These are phyloP conservation scores for Stagonosporopsis tanaceti DNA, from an alignment of 2,329 filamentous ascomycete species.

Conservation along the genomic window DNA sequence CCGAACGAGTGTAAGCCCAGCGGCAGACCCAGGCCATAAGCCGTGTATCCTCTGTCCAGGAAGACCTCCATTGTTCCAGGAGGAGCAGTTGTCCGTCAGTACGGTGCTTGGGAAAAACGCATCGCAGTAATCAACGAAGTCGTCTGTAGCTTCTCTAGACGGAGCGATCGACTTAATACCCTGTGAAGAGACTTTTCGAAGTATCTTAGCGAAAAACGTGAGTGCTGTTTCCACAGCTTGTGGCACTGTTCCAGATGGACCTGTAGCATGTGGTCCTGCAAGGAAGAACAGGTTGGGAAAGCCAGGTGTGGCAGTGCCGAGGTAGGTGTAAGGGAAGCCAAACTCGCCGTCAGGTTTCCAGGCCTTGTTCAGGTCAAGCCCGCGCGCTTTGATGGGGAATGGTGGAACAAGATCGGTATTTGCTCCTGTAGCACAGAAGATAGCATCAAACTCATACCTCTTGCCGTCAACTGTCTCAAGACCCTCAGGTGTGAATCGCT, in stretches of 20 bases:
- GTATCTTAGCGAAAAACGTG: slow-evolving; percentile 70
- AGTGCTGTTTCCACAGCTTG: slow-evolving; percentile 72
- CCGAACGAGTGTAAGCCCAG: slow-evolving; percentile 67
- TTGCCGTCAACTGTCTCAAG: slow-evolving; percentile 51
- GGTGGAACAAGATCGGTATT: slow-evolving; percentile 61
- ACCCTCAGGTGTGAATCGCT: slow-evolving; percentile 48
- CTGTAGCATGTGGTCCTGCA: slow-evolving; percentile 57
- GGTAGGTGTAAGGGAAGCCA: slow-evolving; percentile 73
- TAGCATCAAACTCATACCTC: slow-evolving; percentile 51
- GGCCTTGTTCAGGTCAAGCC: slow-evolving; percentile 61
- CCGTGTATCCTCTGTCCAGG: slow-evolving; percentile 72
- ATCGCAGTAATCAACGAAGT: slow-evolving; percentile 68
- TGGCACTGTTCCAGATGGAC: slow-evolving; percentile 69
- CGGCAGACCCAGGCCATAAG: slow-evolving; percentile 73
- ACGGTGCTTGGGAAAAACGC: slow-evolving; percentile 60
- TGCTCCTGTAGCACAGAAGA: slow-evolving; percentile 72
- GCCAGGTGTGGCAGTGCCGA: slow-evolving; percentile 68
- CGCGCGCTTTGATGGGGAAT: slow-evolving; percentile 67
- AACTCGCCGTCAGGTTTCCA: slow-evolving; percentile 65
- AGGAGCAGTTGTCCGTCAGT: slow-evolving; percentile 69
- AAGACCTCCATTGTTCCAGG: slow-evolving; percentile 72
- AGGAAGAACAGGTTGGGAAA: slow-evolving; percentile 75
- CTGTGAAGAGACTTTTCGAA: slow-evolving; percentile 72
- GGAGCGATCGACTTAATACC: slow-evolving; percentile 70
- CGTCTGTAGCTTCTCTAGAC: slow-evolving; percentile 66